Evolutionary conservation across 768 basidiomycete genomes (phyloP).

Genomic region (Hypholoma fasciculare): DNA sequence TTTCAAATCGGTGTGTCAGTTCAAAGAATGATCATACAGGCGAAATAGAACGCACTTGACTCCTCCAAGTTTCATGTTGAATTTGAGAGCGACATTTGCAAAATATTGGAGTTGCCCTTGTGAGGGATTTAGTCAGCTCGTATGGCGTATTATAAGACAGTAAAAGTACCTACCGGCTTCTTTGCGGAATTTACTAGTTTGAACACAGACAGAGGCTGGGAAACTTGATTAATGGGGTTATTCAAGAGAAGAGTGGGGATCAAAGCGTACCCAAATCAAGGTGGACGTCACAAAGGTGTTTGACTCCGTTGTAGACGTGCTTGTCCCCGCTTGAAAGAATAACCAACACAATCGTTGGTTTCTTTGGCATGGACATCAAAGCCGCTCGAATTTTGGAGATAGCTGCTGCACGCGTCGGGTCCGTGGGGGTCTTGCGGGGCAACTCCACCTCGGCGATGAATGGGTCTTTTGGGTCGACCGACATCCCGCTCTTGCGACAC

Average conservation of each 20-base stretch:
- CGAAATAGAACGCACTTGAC: conserved; percentile 51
- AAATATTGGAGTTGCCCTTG: conserved; percentile 68
- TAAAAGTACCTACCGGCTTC: conserved; percentile 44
- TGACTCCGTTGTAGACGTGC: conserved; percentile 75
- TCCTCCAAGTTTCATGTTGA: conserved; percentile 84
- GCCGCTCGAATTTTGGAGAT: conserved; percentile 42
- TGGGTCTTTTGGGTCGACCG: conserved; percentile 38
- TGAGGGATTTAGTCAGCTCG: conserved; percentile 21
- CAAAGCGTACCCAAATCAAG: conserved; percentile 53
- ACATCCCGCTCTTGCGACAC: conserved; percentile 68
- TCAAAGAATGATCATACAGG: background rate
- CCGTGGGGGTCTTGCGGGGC: conserved; percentile 49
- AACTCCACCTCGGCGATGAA: conserved; percentile 41
- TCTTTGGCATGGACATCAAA: conserved; percentile 40
- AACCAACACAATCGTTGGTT: conserved; percentile 62
- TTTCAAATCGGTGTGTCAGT: conserved; percentile 15
- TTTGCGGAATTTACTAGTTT: conserved; percentile 69
- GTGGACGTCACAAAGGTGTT: conserved; percentile 65
- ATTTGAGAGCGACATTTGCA: conserved; percentile 79
- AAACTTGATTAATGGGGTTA: background rate
- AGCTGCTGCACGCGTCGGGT: conserved; percentile 54
- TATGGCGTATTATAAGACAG: conserved; percentile 23
- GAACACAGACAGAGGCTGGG: conserved; percentile 71
- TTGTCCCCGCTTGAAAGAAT: conserved; percentile 72
- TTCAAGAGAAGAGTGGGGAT: background rate